Evolutionary conservation across 495 filamentous ascomycete genomes (phyloP).

Genomic region (Sordaria brevicollis): DNA sequence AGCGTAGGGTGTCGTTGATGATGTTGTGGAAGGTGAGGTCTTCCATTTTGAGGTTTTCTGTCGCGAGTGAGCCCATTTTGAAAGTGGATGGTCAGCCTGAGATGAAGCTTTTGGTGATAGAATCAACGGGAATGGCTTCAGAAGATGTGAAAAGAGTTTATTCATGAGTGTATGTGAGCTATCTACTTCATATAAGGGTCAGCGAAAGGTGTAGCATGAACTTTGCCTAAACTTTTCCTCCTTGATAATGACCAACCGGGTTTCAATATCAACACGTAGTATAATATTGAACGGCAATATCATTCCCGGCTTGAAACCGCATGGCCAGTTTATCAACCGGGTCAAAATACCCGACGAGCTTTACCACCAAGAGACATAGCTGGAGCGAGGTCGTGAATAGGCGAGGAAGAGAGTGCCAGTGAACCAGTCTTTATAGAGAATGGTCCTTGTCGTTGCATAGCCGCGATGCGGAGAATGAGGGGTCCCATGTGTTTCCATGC

Average conservation of each 20-base stretch:
- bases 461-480: background rate
- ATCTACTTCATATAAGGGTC: background rate
- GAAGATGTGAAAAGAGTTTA: background rate
- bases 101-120: background rate
- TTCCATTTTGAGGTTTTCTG: too few relatives aligned
- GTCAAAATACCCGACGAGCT: background rate
- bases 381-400: background rate
- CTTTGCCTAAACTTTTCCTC: background rate
- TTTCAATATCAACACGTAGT: background rate
- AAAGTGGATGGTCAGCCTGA: background rate
- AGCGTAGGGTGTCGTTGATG: constrained; percentile 33
- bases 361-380: background rate
- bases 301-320: background rate
- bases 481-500: background rate
- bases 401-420: background rate
- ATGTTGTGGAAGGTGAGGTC: constrained; percentile 29
- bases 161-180: background rate
- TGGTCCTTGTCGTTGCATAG: background rate
- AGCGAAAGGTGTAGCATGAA: background rate
- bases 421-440: background rate
- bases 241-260: background rate
- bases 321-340: background rate
- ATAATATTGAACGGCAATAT: background rate
- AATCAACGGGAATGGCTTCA: background rate
- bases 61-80: too few relatives aligned